Conservation (phyloP, 177 flowering plant genomes). For the Tripterygium wilfordii region DNA sequence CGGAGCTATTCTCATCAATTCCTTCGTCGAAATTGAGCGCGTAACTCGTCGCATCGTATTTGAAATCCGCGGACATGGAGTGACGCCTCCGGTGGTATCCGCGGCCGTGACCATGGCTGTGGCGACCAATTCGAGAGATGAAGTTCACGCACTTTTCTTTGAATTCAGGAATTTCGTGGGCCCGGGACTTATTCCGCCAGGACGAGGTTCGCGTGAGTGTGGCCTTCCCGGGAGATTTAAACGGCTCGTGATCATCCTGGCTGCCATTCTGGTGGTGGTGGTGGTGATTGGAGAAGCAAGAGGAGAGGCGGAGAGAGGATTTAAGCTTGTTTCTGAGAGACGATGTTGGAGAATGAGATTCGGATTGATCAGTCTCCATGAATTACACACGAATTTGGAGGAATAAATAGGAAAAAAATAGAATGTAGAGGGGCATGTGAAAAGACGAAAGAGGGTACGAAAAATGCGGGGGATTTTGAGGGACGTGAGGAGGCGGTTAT, state of each 20-base stretch:
- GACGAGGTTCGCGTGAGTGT: slow-evolving; percentile 3
- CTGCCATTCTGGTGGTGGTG: slow-evolving; percentile 3
- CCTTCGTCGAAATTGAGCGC: slow-evolving; percentile 27
- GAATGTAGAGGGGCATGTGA: neutral
- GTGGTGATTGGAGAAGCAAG: neutral
- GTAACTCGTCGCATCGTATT: slow-evolving; percentile 25
- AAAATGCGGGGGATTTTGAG: neutral
- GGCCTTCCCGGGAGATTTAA: neutral
- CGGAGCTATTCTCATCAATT: neutral
- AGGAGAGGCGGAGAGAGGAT: slow-evolving; percentile 8
- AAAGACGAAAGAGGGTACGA: neutral
- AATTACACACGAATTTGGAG: neutral
- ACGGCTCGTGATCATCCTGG: neutral
- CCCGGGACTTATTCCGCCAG: no score
- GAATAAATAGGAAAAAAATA: no score
- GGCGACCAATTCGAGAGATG: slow-evolving; percentile 7
- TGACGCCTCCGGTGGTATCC: slow-evolving; percentile 7
- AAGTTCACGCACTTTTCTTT: slow-evolving; percentile 11
- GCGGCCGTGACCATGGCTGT: slow-evolving; percentile 2
- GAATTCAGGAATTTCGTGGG: slow-evolving; percentile 6
- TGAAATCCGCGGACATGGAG: slow-evolving; percentile 21
- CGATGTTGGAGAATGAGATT: neutral
- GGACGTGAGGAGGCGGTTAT: neutral
- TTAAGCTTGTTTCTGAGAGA: slow-evolving; percentile 7
- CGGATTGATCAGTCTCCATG: neutral